A percentile compares a stretch with the other conserved stretches of the same genome.
Evolutionary conservation across 2,329 filamentous ascomycete genomes (phyloP).

Genomic region (Alternaria sp.): DNA sequence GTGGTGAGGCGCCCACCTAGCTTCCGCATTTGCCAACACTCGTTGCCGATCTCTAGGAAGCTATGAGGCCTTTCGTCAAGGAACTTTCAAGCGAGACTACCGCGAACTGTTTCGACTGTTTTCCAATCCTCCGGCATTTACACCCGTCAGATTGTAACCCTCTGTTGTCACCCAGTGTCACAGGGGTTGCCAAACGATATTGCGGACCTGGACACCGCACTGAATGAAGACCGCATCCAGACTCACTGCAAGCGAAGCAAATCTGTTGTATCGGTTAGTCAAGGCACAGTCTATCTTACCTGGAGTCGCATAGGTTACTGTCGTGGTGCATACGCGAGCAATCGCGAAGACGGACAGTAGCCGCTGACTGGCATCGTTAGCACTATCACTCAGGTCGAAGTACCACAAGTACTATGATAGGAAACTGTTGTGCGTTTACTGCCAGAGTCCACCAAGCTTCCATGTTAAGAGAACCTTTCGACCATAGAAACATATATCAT

Average conservation of each 20-base stretch:
- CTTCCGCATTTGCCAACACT: neutral
- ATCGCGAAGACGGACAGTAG: neutral
- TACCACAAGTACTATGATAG: neutral
- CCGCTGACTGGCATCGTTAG: neutral
- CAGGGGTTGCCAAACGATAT: neutral
- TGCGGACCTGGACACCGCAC: neutral
- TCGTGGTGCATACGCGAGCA: neutral
- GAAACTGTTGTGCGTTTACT: too few relatives aligned
- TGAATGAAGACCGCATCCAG: neutral
- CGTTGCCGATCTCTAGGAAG: neutral
- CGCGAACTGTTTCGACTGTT: neutral
- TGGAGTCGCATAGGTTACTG: neutral
- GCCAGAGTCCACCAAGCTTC: neutral
- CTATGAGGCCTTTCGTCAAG: neutral
- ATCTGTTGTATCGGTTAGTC: neutral
- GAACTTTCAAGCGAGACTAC: neutral
- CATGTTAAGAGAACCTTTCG: neutral
- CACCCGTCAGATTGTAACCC: neutral
- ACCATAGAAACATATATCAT: neutral
- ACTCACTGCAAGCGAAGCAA: neutral
- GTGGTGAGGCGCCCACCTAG: neutral
- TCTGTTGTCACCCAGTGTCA: neutral
- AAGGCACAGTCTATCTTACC: neutral
- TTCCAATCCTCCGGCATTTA: neutral
- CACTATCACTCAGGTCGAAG: neutral